These are phyloP conservation scores for Rhizophagus clarus DNA, from an alignment of 192 early-diverging fungal species.

Conservation along the genomic window DNA sequence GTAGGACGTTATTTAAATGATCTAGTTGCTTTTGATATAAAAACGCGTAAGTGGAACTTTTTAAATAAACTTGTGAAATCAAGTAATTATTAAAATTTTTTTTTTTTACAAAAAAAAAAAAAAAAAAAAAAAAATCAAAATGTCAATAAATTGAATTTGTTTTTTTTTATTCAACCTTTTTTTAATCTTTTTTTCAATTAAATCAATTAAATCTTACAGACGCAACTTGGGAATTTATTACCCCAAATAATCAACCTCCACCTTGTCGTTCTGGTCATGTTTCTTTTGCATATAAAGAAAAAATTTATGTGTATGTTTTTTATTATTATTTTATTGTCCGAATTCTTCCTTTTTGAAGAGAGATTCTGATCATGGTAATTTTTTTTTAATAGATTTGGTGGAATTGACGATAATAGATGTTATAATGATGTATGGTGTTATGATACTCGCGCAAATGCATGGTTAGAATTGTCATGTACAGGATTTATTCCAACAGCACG, in stretches of 20 bases:
- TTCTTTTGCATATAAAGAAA: constrained; percentile 20
- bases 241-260: constrained; percentile 20
- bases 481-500: constrained; percentile 53
- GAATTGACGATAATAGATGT: constrained; percentile 46
- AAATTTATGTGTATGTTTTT: constrained; percentile 28
- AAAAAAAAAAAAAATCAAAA: too few relatives aligned
- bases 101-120: too few relatives aligned
- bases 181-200: neutral
- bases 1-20: constrained; percentile 51
- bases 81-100: too few relatives aligned
- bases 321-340: too few relatives aligned
- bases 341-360: too few relatives aligned
- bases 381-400: constrained; percentile 44
- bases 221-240: constrained; percentile 21
- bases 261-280: constrained; percentile 29
- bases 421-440: constrained; percentile 63
- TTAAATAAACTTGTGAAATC: neutral
- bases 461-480: constrained; percentile 44
- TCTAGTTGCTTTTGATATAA: constrained; percentile 49
- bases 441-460: constrained; percentile 42
- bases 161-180: neutral
- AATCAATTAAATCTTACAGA: neutral
- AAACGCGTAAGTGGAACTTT: constrained; percentile 23
- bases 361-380: neutral
- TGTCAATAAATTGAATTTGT: too few relatives aligned